Evolutionary conservation across 164 flowering plant genomes (phyloP).

Genomic region (Protea cynaroides): DNA sequence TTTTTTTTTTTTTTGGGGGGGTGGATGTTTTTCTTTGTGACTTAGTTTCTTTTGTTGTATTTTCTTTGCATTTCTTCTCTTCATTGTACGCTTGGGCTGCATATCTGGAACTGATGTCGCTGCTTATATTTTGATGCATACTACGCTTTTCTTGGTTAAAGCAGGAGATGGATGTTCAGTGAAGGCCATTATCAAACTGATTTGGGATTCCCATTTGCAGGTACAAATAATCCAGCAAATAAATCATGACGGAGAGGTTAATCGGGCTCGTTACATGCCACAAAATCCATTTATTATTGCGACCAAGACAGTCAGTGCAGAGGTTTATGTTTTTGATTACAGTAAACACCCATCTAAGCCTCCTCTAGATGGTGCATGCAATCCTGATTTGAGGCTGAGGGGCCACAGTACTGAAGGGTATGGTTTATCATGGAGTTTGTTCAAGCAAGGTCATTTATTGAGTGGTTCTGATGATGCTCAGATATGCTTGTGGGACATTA

Average conservation of each 20-base stretch:
- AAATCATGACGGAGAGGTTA: slow-evolving; percentile 94
- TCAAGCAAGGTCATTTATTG: slow-evolving; percentile 77
- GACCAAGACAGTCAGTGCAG: slow-evolving; percentile 90
- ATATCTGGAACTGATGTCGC: too few relatives aligned
- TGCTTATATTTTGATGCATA: too few relatives aligned
- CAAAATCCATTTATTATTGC: slow-evolving; percentile 87
- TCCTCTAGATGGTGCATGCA: slow-evolving; percentile 75
- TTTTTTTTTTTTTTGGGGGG: too few relatives aligned
- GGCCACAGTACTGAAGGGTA: slow-evolving; percentile 95
- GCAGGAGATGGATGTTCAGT: too few relatives aligned
- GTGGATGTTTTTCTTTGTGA: too few relatives aligned
- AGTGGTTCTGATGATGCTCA: slow-evolving; percentile 99
- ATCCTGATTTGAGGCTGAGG: slow-evolving; percentile 84
- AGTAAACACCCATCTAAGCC: slow-evolving; percentile 93
- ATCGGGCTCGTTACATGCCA: slow-evolving; percentile 96
- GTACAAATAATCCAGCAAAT: slow-evolving; percentile 95
- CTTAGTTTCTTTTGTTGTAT: too few relatives aligned
- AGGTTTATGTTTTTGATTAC: slow-evolving; percentile 89
- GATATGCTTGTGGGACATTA: slow-evolving; percentile 92
- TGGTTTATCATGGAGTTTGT: slow-evolving; percentile 93
- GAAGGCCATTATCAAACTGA: neutral
- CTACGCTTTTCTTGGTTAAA: too few relatives aligned
- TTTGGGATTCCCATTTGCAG: slow-evolving; percentile 29
- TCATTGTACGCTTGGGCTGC: too few relatives aligned
- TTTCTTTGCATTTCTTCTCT: too few relatives aligned